A percentile compares a stretch with the other conserved stretches of the same genome.
Evolutionary conservation across 108 stramenopile genomes (phyloP).

Genomic region (Nannochloropsis gaditana): DNA sequence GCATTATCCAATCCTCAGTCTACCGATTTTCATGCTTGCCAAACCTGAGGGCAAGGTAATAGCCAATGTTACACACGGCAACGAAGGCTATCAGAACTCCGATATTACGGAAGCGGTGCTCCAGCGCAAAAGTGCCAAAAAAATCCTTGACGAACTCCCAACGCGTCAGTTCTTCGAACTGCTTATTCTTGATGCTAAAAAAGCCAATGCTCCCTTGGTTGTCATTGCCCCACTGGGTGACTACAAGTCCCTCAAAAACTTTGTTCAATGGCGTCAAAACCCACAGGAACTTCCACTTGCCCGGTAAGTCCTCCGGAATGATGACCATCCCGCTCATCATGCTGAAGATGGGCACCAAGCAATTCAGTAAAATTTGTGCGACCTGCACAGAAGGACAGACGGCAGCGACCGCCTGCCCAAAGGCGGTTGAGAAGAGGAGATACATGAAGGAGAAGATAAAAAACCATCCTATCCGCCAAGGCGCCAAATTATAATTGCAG

Average conservation of each 20-base stretch:
- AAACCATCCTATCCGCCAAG: not conserved
- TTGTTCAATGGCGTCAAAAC: slow-evolving; percentile 38
- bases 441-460: not conserved
- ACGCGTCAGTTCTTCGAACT: not conserved
- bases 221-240: slow-evolving; percentile 28
- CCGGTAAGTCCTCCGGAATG: slow-evolving; percentile 2
- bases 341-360: not conserved
- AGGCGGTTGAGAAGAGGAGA: not conserved
- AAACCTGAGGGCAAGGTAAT: not conserved
- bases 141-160: not conserved
- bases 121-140: not conserved
- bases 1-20: no score
- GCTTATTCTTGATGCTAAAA: not conserved
- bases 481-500: slow-evolving; percentile 23
- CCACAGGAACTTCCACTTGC: slow-evolving; percentile 32
- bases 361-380: slow-evolving; percentile 1
- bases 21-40: not conserved
- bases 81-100: slow-evolving; percentile 1
- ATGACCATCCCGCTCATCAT: slow-evolving; percentile 22
- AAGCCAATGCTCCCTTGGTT: not conserved
- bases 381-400: not conserved
- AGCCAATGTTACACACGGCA: not conserved
- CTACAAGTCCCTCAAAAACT: slow-evolving; percentile 33
- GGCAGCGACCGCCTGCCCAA: slow-evolving; percentile 8
- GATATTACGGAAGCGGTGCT: not conserved